Percentiles rank a stretch among this genome's conserved stretches.
Conservation (phyloP, 805 yeast species). For the Metschnikowia orientalis region DNA sequence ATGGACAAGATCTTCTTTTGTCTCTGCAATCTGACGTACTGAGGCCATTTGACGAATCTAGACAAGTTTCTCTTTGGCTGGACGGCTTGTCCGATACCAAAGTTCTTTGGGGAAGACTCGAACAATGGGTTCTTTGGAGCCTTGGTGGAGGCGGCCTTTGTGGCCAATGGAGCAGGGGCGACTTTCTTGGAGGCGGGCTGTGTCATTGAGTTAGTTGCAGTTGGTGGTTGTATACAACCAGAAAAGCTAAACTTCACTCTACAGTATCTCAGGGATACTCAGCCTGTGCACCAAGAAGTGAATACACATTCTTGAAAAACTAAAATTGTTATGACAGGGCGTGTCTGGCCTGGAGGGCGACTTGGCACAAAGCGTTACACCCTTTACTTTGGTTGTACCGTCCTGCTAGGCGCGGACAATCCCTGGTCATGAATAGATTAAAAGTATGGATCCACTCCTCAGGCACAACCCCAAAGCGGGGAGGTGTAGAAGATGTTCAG, state of each 20-base stretch:
- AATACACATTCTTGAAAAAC: conserved; percentile 23
- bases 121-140: conserved; percentile 36
- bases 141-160: conserved; percentile 28
- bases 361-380: conserved; percentile 8
- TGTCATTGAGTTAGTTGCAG: conserved; percentile 43
- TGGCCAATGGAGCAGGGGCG: conserved; percentile 45
- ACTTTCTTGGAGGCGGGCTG: conserved; percentile 53
- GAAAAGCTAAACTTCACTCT: conserved; percentile 29
- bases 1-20: conserved; percentile 93
- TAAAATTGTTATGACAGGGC: conserved; percentile 9
- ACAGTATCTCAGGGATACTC: conserved; percentile 40
- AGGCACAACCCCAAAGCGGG: conserved; percentile 22
- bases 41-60: conserved; percentile 99
- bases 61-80: conserved; percentile 96
- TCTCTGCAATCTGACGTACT: conserved; percentile 96
- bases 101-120: conserved; percentile 86
- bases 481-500: conserved; percentile 23
- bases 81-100: conserved; percentile 93
- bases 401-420: conserved; percentile 1
- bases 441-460: conserved; percentile 24
- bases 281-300: conserved; percentile 44
- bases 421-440: conserved; percentile 13
- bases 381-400: too few species aligned
- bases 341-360: conserved; percentile 5
- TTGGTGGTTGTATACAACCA: too few species aligned